Conservation (phyloP, 805 yeast genomes). For the Ogataea pignaliae region DNA sequence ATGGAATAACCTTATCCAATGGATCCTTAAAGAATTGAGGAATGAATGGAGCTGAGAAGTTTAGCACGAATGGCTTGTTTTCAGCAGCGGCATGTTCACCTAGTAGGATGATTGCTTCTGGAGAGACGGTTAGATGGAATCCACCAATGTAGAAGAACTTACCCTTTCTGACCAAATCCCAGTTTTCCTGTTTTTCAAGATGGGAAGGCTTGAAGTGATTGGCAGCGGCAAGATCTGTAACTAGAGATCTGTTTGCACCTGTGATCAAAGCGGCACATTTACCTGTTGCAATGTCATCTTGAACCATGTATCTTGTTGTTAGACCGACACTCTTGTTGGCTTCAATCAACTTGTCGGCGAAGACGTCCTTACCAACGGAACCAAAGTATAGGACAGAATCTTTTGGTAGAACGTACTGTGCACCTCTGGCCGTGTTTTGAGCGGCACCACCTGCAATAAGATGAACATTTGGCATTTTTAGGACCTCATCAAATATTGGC, state of each 20-base stretch:
- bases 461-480: conserved; percentile 54
- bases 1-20: conserved; percentile 72
- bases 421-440: conserved; percentile 98
- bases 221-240: conserved; percentile 96
- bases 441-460: conserved; percentile 99
- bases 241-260: conserved; percentile 86
- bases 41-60: conserved; percentile 95
- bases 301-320: conserved; percentile 78
- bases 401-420: conserved; percentile 82
- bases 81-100: conserved; percentile 75
- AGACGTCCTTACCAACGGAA: conserved; percentile 90
- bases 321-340: conserved; percentile 92
- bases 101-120: conserved; percentile 83
- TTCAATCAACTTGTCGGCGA: conserved; percentile 69
- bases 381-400: conserved; percentile 90
- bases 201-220: conserved; percentile 91
- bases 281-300: conserved; percentile 78
- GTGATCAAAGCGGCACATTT: conserved; percentile 93
- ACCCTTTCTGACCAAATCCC: conserved; percentile 80
- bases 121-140: conserved; percentile 97
- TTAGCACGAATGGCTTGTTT: conserved; percentile 55
- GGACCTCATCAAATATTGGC: conserved; percentile 80
- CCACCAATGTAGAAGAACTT: conserved; percentile 92
- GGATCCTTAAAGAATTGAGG: conserved; percentile 94
- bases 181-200: conserved; percentile 82